A percentile compares a stretch with the other conserved stretches of the same genome.
phyloP scores from a whole-genome alignment of 176 grass and related monocot genomes.

The Cocos nucifera region DNA sequence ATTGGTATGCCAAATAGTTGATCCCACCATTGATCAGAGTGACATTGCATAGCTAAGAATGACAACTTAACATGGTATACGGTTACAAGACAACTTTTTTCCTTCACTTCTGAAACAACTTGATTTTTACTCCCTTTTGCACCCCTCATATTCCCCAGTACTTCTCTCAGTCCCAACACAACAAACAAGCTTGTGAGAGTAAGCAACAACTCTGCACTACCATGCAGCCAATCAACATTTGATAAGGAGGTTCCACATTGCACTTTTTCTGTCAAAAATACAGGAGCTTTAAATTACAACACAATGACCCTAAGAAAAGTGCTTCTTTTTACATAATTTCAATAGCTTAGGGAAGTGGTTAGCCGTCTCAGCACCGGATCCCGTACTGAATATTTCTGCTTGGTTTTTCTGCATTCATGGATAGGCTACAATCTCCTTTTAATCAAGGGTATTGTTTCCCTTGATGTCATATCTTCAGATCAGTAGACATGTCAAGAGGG shows the following conservation, averaged over 20 bases:
- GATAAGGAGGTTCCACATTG: conserved; percentile 83
- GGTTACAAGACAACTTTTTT: conserved; percentile 40
- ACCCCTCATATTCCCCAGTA: conserved; percentile 51
- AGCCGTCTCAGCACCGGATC: neutral
- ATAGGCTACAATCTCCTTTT: too few relatives aligned
- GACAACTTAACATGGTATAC: too few relatives aligned
- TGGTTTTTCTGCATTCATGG: too few relatives aligned
- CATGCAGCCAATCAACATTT: conserved; percentile 74
- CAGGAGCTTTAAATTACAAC: neutral
- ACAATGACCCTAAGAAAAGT: neutral
- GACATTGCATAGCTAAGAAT: too few relatives aligned
- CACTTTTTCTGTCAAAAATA: conserved; percentile 49
- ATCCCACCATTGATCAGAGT: too few relatives aligned
- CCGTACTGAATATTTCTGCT: too few relatives aligned
- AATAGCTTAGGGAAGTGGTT: conserved; percentile 20
- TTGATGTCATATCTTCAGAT: too few relatives aligned
- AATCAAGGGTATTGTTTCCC: too few relatives aligned
- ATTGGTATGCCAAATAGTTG: too few relatives aligned
- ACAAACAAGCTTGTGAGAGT: conserved; percentile 91
- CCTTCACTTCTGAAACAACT: conserved; percentile 39
- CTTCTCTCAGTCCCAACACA: conserved; percentile 60
- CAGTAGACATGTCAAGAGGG: too few relatives aligned
- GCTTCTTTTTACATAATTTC: neutral
- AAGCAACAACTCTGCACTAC: conserved; percentile 66
- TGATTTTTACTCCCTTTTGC: conserved; percentile 24